phyloP scores from a whole-genome alignment of 1,284 basidiomycete genomes.

The Puccinia horiana region DNA sequence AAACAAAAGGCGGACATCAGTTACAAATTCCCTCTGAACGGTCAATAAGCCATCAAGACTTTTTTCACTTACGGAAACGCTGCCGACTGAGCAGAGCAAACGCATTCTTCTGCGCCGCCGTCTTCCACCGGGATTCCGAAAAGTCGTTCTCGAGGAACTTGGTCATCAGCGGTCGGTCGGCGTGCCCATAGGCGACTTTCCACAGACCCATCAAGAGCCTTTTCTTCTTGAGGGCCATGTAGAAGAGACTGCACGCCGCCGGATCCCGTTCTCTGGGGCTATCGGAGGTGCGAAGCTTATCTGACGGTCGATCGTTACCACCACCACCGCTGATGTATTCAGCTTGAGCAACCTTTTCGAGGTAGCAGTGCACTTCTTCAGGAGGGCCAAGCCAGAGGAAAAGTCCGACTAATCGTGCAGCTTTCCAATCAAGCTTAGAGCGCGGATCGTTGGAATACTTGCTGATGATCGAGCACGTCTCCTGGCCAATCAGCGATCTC shows the following conservation, averaged over 20 bases:
- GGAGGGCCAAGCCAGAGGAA: constrained; percentile 81
- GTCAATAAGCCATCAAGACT: neutral
- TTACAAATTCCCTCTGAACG: neutral
- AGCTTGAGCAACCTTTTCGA: constrained; percentile 88
- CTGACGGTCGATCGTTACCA: constrained; percentile 58
- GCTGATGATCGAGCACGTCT: neutral
- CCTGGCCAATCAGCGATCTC: constrained; percentile 9
- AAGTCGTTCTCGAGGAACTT: constrained; percentile 94
- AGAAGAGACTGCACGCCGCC: constrained; percentile 82
- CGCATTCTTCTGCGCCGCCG: constrained; percentile 93
- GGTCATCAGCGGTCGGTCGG: constrained; percentile 84
- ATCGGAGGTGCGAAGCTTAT: constrained; percentile 48
- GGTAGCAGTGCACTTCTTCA: constrained; percentile 72
- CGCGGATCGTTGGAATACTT: neutral
- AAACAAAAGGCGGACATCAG: neutral
- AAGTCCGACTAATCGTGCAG: constrained; percentile 80
- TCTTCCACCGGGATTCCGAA: constrained; percentile 77
- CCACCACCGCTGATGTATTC: constrained; percentile 78
- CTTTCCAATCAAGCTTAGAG: constrained; percentile 67
- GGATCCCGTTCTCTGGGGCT: constrained; percentile 68
- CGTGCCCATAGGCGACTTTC: constrained; percentile 92
- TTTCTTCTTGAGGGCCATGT: constrained; percentile 88
- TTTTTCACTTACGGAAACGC: constrained; percentile 71
- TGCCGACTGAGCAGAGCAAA: constrained; percentile 87
- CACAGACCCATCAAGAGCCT: constrained; percentile 91